Conservation (phyloP, 2,329 filamentous ascomycete genomes). For the Penicillium psychrosexuale region DNA sequence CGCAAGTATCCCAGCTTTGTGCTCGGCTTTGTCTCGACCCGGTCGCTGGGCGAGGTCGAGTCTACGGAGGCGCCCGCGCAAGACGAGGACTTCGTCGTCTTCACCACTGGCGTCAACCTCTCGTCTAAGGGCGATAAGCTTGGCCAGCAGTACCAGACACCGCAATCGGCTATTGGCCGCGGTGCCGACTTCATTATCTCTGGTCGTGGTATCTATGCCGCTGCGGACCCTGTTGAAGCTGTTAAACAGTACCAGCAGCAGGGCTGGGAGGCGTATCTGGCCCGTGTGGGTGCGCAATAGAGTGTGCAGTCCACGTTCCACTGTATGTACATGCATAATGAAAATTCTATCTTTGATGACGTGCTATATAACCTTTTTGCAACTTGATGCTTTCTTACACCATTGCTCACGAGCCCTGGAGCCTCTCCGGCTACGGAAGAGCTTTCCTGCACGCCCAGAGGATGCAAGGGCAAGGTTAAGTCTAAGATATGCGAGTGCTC, state of each 20-base stretch:
- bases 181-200: slow-evolving; percentile 51
- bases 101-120: slow-evolving; percentile 49
- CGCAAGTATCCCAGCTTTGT: slow-evolving; percentile 45
- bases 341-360: neutral
- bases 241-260: slow-evolving; percentile 45
- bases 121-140: slow-evolving; percentile 48
- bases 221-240: slow-evolving; percentile 44
- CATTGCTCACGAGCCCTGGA: neutral
- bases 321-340: slow-evolving; percentile 1
- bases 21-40: slow-evolving; percentile 48
- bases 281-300: slow-evolving; percentile 32
- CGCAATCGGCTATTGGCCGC: slow-evolving; percentile 43
- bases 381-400: neutral
- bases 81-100: slow-evolving; percentile 48
- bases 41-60: slow-evolving; percentile 37
- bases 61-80: slow-evolving; percentile 27
- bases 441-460: neutral
- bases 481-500: neutral
- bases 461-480: neutral
- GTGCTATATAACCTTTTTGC: neutral
- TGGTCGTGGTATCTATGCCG: slow-evolving; percentile 48
- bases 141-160: slow-evolving; percentile 50
- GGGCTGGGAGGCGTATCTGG: slow-evolving; percentile 47
- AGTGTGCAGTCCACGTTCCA: neutral
- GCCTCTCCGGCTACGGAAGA: neutral